These are phyloP conservation scores for Paraphaeosphaeria minitans DNA, from an alignment of 2,329 filamentous ascomycete genomes.

Conservation along the genomic window DNA sequence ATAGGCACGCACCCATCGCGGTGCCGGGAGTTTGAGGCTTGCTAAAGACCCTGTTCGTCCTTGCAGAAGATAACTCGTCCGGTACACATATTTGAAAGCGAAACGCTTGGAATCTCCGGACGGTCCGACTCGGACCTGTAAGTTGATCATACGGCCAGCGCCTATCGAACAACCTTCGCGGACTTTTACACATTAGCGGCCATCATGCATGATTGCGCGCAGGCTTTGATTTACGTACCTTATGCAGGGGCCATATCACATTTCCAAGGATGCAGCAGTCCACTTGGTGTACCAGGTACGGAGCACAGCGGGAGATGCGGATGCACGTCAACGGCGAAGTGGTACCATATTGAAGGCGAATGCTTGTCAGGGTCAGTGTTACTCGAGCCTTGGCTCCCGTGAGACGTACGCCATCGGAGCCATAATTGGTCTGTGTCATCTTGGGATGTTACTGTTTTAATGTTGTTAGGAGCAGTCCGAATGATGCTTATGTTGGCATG, in stretches of 20 bases:
- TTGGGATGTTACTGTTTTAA: background rate
- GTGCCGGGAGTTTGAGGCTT: background rate
- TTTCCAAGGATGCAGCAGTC: background rate
- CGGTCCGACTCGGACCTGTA: background rate
- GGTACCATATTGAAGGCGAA: background rate
- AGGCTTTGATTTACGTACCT: background rate
- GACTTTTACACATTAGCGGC: background rate
- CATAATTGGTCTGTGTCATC: background rate
- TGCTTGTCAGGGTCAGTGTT: background rate
- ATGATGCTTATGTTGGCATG: background rate
- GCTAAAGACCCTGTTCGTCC: background rate
- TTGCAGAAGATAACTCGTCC: background rate
- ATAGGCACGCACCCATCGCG: background rate
- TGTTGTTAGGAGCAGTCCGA: background rate
- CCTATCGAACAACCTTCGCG: background rate
- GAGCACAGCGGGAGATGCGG: background rate
- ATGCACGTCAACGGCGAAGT: background rate
- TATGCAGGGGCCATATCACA: background rate
- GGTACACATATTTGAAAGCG: background rate
- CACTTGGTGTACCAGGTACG: background rate
- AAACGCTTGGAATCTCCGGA: background rate
- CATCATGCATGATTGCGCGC: background rate
- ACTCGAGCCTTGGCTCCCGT: background rate
- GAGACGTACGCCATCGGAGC: background rate
- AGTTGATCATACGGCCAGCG: slow-evolving; percentile 3